These are phyloP conservation scores for Phytophthora litchii DNA, from an alignment of 352 stramenopile species.

Conservation along the genomic window DNA sequence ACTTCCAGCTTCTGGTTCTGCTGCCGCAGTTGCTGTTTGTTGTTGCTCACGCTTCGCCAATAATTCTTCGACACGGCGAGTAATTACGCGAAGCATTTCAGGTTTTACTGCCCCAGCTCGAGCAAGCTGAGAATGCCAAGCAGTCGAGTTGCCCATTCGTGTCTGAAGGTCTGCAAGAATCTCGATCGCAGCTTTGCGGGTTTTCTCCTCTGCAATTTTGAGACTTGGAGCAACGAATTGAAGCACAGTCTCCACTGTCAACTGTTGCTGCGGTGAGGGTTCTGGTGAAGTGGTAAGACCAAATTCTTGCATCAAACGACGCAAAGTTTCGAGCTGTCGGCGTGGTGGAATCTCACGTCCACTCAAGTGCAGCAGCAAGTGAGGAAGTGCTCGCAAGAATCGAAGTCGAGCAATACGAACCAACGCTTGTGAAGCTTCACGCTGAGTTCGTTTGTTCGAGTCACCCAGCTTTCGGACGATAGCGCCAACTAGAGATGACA, in stretches of 20 bases:
- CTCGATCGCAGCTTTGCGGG: constrained; percentile 67
- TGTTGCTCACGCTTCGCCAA: constrained; percentile 51
- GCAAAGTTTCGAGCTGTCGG: constrained; percentile 63
- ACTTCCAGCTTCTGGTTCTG: constrained; percentile 33
- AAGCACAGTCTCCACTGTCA: constrained; percentile 70
- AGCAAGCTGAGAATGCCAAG: constrained; percentile 34
- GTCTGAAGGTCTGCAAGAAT: constrained; percentile 69
- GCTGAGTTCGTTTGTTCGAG: constrained; percentile 84
- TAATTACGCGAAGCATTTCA: constrained; percentile 80
- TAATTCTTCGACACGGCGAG: constrained; percentile 75
- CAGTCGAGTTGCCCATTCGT: constrained; percentile 19
- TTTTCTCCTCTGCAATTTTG: constrained; percentile 82
- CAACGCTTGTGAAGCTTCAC: constrained; percentile 64
- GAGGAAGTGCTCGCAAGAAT: constrained; percentile 59
- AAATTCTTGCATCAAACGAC: constrained; percentile 57
- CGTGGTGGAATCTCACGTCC: constrained; percentile 59
- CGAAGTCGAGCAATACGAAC: constrained; percentile 67
- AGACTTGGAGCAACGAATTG: constrained; percentile 74
- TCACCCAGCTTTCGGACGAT: constrained; percentile 73
- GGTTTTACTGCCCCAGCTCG: constrained; percentile 54
- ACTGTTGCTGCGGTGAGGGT: constrained; percentile 11
- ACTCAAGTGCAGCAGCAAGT: constrained; percentile 69
- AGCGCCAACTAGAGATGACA: constrained; percentile 54
- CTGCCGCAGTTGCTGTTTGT: constrained; percentile 20
- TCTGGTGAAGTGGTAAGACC: constrained; percentile 39